Conservation (phyloP, 331 rosid species). For the Pyracantha coccinea region DNA sequence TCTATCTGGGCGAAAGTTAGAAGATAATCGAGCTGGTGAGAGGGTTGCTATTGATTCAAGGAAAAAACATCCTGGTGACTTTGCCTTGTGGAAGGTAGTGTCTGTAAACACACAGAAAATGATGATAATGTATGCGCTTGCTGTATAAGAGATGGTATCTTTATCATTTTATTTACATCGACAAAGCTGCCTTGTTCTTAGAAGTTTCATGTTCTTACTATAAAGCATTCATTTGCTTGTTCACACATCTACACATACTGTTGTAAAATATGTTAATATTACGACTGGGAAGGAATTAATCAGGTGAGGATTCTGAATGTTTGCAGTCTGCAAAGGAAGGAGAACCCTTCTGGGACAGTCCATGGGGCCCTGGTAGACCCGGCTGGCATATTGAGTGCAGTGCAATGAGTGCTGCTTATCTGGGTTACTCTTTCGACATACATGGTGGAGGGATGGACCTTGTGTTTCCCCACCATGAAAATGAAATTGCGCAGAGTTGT, state of each 20-base stretch:
- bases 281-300: neutral
- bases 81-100: conserved; percentile 93
- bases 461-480: conserved; percentile 98
- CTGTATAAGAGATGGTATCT: neutral
- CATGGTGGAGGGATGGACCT: conserved; percentile 99
- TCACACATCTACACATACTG: neutral
- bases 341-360: conserved; percentile 97
- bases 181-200: neutral
- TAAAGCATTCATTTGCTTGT: conserved; percentile 5
- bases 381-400: conserved; percentile 99
- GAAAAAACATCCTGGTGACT: conserved; percentile 94
- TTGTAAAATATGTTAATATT: neutral
- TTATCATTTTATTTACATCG: neutral
- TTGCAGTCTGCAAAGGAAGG: conserved; percentile 90
- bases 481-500: conserved; percentile 99
- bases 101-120: neutral
- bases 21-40: conserved; percentile 97
- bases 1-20: conserved; percentile 72
- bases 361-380: conserved; percentile 98
- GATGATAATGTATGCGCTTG: neutral
- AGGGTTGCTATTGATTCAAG: conserved; percentile 88
- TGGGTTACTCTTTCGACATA: conserved; percentile 84
- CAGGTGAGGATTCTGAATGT: conserved; percentile 2
- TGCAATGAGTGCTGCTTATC: conserved; percentile 94
- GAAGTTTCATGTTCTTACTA: neutral